A percentile compares a stretch with the other conserved stretches of the same genome.
These are phyloP conservation scores for Penicillium dipodomyicola DNA, from an alignment of 495 filamentous ascomycete genomes.

Conservation along the genomic window DNA sequence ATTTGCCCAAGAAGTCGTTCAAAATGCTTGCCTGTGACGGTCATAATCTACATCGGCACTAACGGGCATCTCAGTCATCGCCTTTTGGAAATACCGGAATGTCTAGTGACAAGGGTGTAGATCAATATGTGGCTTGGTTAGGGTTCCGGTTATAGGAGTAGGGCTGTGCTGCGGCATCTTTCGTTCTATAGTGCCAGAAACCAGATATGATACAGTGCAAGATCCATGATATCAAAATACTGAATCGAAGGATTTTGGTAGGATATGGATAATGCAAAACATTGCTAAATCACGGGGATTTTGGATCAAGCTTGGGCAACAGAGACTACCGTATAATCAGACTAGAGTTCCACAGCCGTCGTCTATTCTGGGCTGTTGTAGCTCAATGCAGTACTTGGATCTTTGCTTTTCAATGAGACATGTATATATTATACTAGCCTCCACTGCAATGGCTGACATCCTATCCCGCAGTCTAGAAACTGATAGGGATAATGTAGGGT, in stretches of 20 bases:
- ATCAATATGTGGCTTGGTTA: constrained; percentile 37
- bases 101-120: constrained; percentile 36
- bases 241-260: no score
- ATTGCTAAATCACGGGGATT: no score
- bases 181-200: not conserved
- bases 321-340: not conserved
- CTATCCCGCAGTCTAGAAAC: not conserved
- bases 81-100: no score
- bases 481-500: no score
- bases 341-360: not conserved
- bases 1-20: constrained; percentile 26
- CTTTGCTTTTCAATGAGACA: not conserved
- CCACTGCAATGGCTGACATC: not conserved
- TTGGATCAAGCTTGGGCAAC: no score
- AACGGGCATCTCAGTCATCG: no score
- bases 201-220: not conserved
- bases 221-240: not conserved
- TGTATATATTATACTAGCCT: no score
- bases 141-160: constrained; percentile 46
- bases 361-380: not conserved
- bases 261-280: no score
- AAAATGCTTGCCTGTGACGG: constrained; percentile 22
- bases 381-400: not conserved
- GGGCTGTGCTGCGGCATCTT: constrained; percentile 8
- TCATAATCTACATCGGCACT: constrained; percentile 15